phyloP scores from a whole-genome alignment of 441 rosid genomes.

The Gossypium lobatum region DNA sequence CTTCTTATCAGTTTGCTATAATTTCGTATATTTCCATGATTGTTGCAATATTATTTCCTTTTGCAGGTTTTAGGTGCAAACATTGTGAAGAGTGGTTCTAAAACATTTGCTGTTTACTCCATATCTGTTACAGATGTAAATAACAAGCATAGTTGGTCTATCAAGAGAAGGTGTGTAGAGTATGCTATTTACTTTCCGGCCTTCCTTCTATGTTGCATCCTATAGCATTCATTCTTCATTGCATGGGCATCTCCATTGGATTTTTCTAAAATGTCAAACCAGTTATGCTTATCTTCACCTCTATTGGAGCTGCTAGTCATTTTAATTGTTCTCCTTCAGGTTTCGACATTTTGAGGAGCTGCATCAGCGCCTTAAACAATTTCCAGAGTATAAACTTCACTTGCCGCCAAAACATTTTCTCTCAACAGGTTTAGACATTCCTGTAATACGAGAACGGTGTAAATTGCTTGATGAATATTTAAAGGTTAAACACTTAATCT shows the following conservation, averaged over 20 bases:
- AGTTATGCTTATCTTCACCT: background rate
- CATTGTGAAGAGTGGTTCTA: slow-evolving; percentile 88
- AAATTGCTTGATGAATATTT: slow-evolving; percentile 77
- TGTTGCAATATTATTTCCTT: slow-evolving; percentile 24
- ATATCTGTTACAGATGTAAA: slow-evolving; percentile 83
- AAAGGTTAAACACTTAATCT: slow-evolving; percentile 52
- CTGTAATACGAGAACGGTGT: slow-evolving; percentile 88
- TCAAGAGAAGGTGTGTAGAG: slow-evolving; percentile 82
- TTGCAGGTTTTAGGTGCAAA: slow-evolving; percentile 97
- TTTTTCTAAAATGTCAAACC: slow-evolving; percentile 10
- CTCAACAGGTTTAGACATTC: slow-evolving; percentile 82
- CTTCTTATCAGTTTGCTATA: slow-evolving; percentile 15
- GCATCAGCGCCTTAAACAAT: slow-evolving; percentile 89
- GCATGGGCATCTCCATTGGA: slow-evolving; percentile 3
- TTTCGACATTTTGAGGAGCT: slow-evolving; percentile 99
- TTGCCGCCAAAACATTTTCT: slow-evolving; percentile 98
- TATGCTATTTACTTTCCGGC: slow-evolving; percentile 21
- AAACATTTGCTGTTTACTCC: slow-evolving; percentile 90
- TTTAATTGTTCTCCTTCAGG: slow-evolving; percentile 34
- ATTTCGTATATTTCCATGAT: slow-evolving; percentile 12
- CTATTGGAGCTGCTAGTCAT: background rate
- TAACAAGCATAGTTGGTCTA: slow-evolving; percentile 87
- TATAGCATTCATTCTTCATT: background rate
- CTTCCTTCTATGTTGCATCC: slow-evolving; percentile 11
- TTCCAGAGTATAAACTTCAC: slow-evolving; percentile 86